Percentiles rank a stretch among this genome's conserved stretches.
Conservation (phyloP, 768 basidiomycete genomes). For the Rhodosporidiobolus sp. region DNA sequence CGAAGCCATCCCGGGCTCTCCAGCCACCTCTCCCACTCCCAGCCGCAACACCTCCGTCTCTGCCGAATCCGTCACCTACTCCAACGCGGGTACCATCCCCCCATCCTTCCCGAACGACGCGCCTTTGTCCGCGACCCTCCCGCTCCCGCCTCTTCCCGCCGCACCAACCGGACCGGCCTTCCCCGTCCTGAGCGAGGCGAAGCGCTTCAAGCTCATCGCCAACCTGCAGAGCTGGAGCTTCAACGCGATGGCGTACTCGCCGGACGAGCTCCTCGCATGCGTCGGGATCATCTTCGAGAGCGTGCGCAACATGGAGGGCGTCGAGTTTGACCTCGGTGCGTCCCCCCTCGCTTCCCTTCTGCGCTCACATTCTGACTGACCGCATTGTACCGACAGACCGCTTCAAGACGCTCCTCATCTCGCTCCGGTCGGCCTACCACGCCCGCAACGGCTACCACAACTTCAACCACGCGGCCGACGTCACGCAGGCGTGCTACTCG, state of each 20-base stretch:
- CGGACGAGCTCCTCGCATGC: constrained; percentile 77
- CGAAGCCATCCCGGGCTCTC: constrained; percentile 34
- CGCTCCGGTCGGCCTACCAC: constrained; percentile 88
- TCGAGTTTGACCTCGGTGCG: constrained; percentile 49
- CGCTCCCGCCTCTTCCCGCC: not conserved
- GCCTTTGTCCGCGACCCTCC: constrained; percentile 50
- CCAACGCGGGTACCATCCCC: constrained; percentile 18
- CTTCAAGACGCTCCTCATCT: constrained; percentile 72
- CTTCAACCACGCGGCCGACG: constrained; percentile 93
- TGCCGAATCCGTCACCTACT: constrained; percentile 22
- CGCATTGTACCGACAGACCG: constrained; percentile 56
- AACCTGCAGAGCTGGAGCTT: constrained; percentile 80
- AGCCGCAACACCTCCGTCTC: constrained; percentile 32
- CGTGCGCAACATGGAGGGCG: constrained; percentile 71
- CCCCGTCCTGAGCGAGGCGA: constrained; percentile 37
- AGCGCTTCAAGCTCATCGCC: constrained; percentile 62
- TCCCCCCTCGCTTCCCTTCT: not conserved
- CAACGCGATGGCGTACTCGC: constrained; percentile 76
- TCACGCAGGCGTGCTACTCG: constrained; percentile 84
- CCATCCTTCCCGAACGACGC: constrained; percentile 13
- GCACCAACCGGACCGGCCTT: constrained; percentile 11
- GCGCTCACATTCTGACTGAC: constrained; percentile 30
- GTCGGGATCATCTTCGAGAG: constrained; percentile 83
- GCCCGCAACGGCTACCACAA: constrained; percentile 94
- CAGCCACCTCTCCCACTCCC: constrained; percentile 20